Evolutionary conservation across 2,329 filamentous ascomycete species (phyloP).

Genomic region (Aspergillus brasiliensis): DNA sequence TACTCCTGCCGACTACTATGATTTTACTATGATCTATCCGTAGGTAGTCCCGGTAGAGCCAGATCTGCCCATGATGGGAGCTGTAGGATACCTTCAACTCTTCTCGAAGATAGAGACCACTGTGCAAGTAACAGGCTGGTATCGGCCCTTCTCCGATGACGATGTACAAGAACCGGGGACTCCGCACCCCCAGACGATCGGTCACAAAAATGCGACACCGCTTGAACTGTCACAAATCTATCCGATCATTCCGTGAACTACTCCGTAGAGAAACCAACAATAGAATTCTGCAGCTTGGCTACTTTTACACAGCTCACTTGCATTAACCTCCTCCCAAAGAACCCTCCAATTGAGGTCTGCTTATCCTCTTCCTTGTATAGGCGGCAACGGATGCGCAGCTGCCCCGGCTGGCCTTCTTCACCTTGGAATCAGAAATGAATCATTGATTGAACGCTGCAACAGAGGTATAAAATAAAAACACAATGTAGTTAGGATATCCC

Average conservation of each 20-base stretch:
- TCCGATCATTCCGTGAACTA: background rate
- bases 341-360: background rate
- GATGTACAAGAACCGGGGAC: background rate
- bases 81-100: too few relatives aligned
- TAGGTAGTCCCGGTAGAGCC: background rate
- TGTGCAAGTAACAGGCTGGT: background rate
- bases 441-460: constrained; percentile 15
- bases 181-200: background rate
- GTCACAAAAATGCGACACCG: background rate
- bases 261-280: background rate
- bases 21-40: background rate
- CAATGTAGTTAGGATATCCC: constrained; percentile 1
- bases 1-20: background rate
- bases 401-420: background rate
- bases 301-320: constrained; percentile 7
- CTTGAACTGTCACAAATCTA: background rate
- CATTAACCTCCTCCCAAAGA: background rate
- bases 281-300: background rate
- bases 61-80: too few relatives aligned
- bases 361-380: background rate
- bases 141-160: background rate
- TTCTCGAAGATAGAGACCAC: too few relatives aligned
- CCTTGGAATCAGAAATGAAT: constrained; percentile 3
- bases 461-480: constrained; percentile 9
- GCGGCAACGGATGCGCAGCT: background rate